phyloP scores from a whole-genome alignment of 2,329 filamentous ascomycete species.

The Pseudogymnoascus sp. region DNA sequence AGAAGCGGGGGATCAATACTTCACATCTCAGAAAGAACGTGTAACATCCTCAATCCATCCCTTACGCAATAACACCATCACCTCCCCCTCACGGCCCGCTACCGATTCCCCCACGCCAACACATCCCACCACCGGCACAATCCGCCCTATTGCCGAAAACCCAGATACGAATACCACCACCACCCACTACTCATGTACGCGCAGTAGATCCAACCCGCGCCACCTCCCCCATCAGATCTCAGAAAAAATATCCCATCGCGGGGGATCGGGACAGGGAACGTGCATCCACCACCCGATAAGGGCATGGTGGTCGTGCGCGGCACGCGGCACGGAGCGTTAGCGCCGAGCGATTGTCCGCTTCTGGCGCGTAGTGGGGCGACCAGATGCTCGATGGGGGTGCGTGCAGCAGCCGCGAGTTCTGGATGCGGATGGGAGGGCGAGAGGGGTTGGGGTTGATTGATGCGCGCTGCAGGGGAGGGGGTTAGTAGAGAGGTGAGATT shows the following conservation, averaged over 20 bases:
- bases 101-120: background rate
- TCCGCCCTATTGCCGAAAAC: background rate
- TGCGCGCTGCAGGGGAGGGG: conserved; percentile 1
- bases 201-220: conserved; percentile 1
- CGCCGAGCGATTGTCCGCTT: background rate
- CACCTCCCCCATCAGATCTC: background rate
- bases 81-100: background rate
- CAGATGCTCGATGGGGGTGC: background rate
- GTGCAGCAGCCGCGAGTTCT: background rate
- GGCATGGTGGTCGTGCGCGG: background rate
- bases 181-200: background rate
- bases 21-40: background rate
- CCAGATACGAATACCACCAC: background rate
- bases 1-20: background rate
- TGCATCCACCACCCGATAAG: background rate
- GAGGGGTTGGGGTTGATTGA: conserved; percentile 1
- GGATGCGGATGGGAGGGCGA: background rate
- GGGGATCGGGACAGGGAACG: conserved; percentile 6
- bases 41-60: background rate
- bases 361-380: background rate
- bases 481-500: background rate
- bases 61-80: background rate
- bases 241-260: background rate
- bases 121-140: background rate
- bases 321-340: conserved; percentile 1